These are phyloP conservation scores for Neurospora terricola DNA, from an alignment of 495 filamentous ascomycete genomes.

Conservation along the genomic window DNA sequence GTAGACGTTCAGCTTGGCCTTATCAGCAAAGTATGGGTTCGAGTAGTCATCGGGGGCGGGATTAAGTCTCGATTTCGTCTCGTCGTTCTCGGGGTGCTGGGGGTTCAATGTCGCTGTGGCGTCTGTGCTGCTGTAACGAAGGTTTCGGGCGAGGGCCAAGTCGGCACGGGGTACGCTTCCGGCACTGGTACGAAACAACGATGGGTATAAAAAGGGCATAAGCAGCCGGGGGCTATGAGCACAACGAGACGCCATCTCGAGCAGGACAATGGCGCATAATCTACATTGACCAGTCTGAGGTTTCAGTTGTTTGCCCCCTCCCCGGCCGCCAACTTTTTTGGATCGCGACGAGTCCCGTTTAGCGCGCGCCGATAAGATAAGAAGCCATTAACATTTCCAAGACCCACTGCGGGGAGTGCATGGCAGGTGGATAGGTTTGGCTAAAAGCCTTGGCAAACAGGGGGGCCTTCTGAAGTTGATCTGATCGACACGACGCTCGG, in stretches of 20 bases:
- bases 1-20: conserved; percentile 62
- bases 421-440: neutral
- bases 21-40: conserved; percentile 73
- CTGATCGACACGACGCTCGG: neutral
- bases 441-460: neutral
- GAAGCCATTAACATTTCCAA: neutral
- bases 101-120: conserved; percentile 7
- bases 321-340: conserved; percentile 5
- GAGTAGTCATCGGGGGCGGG: conserved; percentile 74
- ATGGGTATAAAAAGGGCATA: conserved; percentile 60
- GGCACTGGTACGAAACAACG: conserved; percentile 31
- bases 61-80: conserved; percentile 50
- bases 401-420: neutral
- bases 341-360: neutral
- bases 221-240: conserved; percentile 37
- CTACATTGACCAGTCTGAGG: neutral
- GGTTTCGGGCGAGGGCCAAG: conserved; percentile 12
- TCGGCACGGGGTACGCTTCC: conserved; percentile 15
- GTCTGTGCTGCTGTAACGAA: conserved; percentile 20
- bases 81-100: conserved; percentile 17
- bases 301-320: neutral
- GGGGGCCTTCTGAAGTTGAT: neutral
- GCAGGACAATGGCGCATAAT: neutral
- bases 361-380: conserved; percentile 11
- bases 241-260: neutral